Percentiles rank a stretch among this genome's conserved stretches.
Evolutionary conservation across 2,329 filamentous ascomycete species (phyloP).

Genomic region (Phaeophleospora eucalypticola): DNA sequence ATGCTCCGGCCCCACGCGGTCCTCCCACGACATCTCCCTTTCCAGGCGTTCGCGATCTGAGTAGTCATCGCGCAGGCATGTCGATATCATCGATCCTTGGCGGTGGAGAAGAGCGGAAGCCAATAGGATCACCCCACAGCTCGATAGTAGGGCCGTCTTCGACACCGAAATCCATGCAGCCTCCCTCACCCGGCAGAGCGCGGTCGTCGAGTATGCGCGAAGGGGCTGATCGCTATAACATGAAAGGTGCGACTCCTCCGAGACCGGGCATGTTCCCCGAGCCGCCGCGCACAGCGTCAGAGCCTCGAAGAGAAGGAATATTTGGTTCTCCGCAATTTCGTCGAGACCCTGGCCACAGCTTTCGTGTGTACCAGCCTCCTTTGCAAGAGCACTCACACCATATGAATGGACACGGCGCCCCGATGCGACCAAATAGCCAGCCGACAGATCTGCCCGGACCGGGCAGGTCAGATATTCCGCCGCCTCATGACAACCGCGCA

Average conservation of each 20-base stretch:
- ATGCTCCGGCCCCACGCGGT: slow-evolving; percentile 36
- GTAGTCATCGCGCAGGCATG: slow-evolving; percentile 60
- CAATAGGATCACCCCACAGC: slow-evolving; percentile 32
- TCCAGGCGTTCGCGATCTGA: slow-evolving; percentile 52
- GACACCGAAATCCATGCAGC: slow-evolving; percentile 42
- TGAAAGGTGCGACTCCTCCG: slow-evolving; percentile 25
- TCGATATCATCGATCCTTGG: slow-evolving; percentile 71
- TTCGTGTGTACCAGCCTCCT: slow-evolving; percentile 27
- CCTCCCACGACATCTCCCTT: slow-evolving; percentile 46
- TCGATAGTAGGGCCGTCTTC: slow-evolving; percentile 26
- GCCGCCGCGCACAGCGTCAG: slow-evolving; percentile 23
- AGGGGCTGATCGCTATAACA: slow-evolving; percentile 19
- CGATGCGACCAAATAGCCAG: slow-evolving; percentile 34
- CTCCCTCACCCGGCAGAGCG: slow-evolving; percentile 42
- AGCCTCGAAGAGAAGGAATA: slow-evolving; percentile 28
- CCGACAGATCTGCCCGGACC: slow-evolving; percentile 23
- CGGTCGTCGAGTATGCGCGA: slow-evolving; percentile 36
- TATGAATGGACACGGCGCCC: slow-evolving; percentile 21
- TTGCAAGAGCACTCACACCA: slow-evolving; percentile 21
- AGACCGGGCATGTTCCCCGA: slow-evolving; percentile 24
- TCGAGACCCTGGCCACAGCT: slow-evolving; percentile 30
- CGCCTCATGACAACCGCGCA: slow-evolving; percentile 22
- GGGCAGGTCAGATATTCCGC: slow-evolving; percentile 22
- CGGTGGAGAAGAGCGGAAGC: slow-evolving; percentile 29
- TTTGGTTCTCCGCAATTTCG: slow-evolving; percentile 31